A percentile compares a stretch with the other conserved stretches of the same genome.
Evolutionary conservation across 306 rosid species (phyloP).

Genomic region (Inga laurina): DNA sequence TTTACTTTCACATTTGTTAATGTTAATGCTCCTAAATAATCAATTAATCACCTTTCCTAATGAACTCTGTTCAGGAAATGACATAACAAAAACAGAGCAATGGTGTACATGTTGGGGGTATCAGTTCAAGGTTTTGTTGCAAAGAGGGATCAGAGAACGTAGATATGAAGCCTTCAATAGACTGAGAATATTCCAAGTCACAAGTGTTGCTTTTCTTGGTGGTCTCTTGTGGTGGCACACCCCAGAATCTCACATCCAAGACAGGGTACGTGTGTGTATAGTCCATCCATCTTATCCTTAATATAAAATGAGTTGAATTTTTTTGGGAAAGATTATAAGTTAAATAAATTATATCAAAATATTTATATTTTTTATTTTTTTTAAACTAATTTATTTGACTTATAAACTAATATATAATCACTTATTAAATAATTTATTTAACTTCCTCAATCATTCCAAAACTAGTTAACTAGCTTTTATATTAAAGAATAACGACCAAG

Average conservation of each 20-base stretch:
- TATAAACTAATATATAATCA: too few relatives aligned
- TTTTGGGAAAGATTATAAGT: too few relatives aligned
- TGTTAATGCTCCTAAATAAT: background rate
- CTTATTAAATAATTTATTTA: too few relatives aligned
- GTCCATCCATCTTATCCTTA: too few relatives aligned
- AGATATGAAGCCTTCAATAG: constrained; percentile 73
- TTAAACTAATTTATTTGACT: fast-evolving
- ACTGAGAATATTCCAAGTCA: constrained; percentile 79
- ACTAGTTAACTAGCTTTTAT: too few relatives aligned
- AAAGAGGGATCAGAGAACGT: constrained; percentile 73
- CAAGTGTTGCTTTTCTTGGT: constrained; percentile 76
- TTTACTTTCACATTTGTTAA: background rate
- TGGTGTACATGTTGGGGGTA: constrained; percentile 95
- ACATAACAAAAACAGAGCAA: constrained; percentile 36
- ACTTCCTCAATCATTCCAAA: fast-evolving
- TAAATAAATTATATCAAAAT: too few relatives aligned
- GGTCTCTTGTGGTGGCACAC: constrained; percentile 95
- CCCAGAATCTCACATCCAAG: constrained; percentile 71
- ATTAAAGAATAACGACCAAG: too few relatives aligned
- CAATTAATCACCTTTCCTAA: background rate
- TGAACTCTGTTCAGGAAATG: constrained; percentile 40
- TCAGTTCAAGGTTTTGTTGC: constrained; percentile 73
- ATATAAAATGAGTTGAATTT: too few relatives aligned
- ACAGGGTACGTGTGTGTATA: constrained; percentile 32
- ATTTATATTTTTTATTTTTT: too few relatives aligned